Conservation (phyloP, 257 asterid species). For the Cynanchum wilfordii region DNA sequence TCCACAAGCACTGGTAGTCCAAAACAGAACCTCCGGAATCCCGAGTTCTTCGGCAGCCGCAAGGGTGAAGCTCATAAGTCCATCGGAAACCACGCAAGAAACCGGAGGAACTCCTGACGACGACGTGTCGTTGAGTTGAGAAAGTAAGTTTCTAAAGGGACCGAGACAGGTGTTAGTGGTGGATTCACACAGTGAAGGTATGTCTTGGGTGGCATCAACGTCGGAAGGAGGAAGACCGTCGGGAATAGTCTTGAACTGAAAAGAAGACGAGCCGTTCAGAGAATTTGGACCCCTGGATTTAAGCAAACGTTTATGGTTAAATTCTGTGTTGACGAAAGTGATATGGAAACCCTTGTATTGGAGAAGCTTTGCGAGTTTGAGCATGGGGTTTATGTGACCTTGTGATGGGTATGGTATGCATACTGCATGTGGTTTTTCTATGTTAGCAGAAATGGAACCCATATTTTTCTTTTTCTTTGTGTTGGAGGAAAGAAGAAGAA, state of each 20-base stretch:
- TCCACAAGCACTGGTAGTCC: conserved; percentile 25
- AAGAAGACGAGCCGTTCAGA: conserved; percentile 25
- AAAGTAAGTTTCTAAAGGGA: conserved; percentile 21
- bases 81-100: conserved; percentile 28
- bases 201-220: conserved; percentile 27
- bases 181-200: conserved; percentile 21
- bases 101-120: conserved; percentile 22
- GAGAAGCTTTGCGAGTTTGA: conserved; percentile 29
- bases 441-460: conserved; percentile 18
- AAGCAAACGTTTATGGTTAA: conserved; percentile 25
- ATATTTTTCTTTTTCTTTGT: conserved; percentile 12
- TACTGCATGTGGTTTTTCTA: conserved; percentile 30
- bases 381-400: conserved; percentile 34
- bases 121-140: conserved; percentile 10
- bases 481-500: not conserved
- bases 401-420: conserved; percentile 33
- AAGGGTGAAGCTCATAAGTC: conserved; percentile 20
- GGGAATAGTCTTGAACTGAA: conserved; percentile 26
- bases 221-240: conserved; percentile 34
- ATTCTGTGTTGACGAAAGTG: conserved; percentile 25
- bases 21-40: conserved; percentile 20
- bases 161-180: conserved; percentile 14
- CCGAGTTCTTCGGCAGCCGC: conserved; percentile 30
- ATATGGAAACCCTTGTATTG: conserved; percentile 30
- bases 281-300: conserved; percentile 25